A percentile compares a stretch with the other conserved stretches of the same genome.
These are phyloP conservation scores for Xylariaceae sp. DNA, from an alignment of 2,329 filamentous ascomycete genomes.

Conservation along the genomic window DNA sequence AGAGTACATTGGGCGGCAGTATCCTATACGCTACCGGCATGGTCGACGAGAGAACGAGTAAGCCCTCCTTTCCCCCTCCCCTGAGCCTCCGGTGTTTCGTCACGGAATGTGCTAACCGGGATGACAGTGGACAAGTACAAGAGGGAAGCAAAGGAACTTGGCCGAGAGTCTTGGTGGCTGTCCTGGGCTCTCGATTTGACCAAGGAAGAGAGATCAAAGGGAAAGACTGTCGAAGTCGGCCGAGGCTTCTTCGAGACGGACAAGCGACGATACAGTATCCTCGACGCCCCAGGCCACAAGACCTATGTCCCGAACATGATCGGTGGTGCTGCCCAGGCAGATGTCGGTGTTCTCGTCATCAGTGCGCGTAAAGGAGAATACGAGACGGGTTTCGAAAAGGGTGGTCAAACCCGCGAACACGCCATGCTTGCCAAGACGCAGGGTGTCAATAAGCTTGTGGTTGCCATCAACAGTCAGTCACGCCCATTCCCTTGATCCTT, in stretches of 20 bases:
- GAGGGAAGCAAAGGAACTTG: constrained; percentile 90
- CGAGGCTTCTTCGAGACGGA: constrained; percentile 96
- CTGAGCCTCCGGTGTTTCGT: background rate
- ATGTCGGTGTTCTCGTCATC: constrained; percentile 93
- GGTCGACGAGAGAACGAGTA: constrained; percentile 88
- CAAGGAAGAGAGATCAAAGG: constrained; percentile 92
- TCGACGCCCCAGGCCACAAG: constrained; percentile 96
- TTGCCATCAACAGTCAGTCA: constrained; percentile 73
- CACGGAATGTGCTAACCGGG: constrained; percentile 2
- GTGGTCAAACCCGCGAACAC: constrained; percentile 94
- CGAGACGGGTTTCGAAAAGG: constrained; percentile 94
- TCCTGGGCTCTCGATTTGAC: constrained; percentile 98
- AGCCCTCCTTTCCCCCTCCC: background rate
- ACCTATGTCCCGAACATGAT: constrained; percentile 99
- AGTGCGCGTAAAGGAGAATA: constrained; percentile 97
- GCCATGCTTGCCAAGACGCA: constrained; percentile 97
- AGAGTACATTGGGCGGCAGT: constrained; percentile 90
- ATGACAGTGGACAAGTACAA: constrained; percentile 82
- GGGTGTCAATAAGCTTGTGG: constrained; percentile 92
- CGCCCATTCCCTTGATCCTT: background rate
- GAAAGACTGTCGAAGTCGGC: constrained; percentile 96
- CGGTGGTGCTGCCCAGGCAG: constrained; percentile 85
- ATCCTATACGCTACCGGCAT: constrained; percentile 93
- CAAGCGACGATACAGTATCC: constrained; percentile 90
- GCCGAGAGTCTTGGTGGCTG: constrained; percentile 96